Evolutionary conservation across 2,329 filamentous ascomycete genomes (phyloP).

Genomic region (Huntiella moniliformis): DNA sequence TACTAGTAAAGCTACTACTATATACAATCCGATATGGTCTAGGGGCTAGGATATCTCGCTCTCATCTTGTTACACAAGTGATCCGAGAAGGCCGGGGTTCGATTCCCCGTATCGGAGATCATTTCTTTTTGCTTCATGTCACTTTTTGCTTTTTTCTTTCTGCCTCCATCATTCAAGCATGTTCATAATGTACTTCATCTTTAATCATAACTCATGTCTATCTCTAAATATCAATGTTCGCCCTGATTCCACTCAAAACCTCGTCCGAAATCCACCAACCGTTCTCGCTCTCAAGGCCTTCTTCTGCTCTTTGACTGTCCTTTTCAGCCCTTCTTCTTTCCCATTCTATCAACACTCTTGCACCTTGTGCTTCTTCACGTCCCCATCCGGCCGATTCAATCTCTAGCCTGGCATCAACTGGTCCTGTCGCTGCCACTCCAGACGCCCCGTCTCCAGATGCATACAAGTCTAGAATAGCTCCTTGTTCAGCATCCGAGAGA

Average conservation of each 20-base stretch:
- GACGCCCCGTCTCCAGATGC: conserved; percentile 29
- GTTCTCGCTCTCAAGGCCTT: too few species aligned
- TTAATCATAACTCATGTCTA: not conserved
- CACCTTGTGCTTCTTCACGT: not conserved
- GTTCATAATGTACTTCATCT: not conserved
- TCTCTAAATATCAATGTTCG: not conserved
- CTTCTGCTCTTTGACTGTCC: not conserved
- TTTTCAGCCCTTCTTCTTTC: not conserved
- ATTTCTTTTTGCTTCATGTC: not conserved
- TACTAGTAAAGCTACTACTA: too few species aligned
- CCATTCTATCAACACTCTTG: conserved; percentile 1
- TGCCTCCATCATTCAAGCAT: not conserved
- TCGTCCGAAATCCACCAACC: not conserved
- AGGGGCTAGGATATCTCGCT: too few species aligned
- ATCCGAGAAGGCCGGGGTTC: conserved; percentile 14
- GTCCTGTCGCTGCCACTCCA: conserved; percentile 16
- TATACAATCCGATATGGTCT: too few species aligned
- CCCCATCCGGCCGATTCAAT: conserved; percentile 26
- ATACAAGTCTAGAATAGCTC: conserved; percentile 36
- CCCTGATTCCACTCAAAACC: not conserved
- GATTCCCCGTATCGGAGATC: conserved; percentile 14
- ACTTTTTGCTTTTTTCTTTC: not conserved
- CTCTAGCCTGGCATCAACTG: conserved; percentile 53
- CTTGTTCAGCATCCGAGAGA: conserved; percentile 47
- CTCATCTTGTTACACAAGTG: not conserved